A percentile compares a stretch with the other conserved stretches of the same genome.
Conservation (phyloP, 257 asterid species). For the Fraxinus quadrangulata region DNA sequence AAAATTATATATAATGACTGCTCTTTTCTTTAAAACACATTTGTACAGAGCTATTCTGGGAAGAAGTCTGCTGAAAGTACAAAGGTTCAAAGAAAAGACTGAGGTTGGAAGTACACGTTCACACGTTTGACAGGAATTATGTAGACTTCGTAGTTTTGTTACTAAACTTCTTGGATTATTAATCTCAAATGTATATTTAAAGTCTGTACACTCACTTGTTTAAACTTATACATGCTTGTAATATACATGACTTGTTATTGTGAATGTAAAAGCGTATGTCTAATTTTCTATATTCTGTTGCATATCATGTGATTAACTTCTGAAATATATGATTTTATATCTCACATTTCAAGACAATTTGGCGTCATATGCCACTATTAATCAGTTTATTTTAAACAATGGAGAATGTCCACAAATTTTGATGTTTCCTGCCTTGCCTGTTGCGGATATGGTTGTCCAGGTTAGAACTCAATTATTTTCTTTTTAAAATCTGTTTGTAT, state of each 20-base stretch:
- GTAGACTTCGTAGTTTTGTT: not conserved
- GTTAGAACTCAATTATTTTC: not conserved
- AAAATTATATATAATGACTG: constrained; percentile 1
- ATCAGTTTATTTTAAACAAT: not conserved
- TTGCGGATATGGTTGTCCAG: not conserved
- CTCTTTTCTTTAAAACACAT: not conserved
- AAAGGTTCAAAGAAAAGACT: constrained; percentile 27
- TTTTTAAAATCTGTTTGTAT: not conserved
- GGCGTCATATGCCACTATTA: not conserved
- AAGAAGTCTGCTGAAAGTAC: constrained; percentile 40
- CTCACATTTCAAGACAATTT: not conserved
- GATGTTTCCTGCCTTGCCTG: not conserved
- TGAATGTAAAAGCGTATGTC: not conserved
- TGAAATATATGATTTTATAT: not conserved
- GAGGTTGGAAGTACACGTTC: constrained; percentile 21
- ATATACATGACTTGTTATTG: constrained; percentile 18
- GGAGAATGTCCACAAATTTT: not conserved
- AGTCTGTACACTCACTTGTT: constrained; percentile 9
- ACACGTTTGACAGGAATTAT: constrained; percentile 14
- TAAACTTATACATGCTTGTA: constrained; percentile 9
- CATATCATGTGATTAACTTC: not conserved
- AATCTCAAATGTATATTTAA: constrained; percentile 12
- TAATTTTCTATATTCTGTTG: not conserved
- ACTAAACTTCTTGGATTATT: not conserved
- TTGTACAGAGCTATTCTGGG: constrained; percentile 46